phyloP scores from a whole-genome alignment of 1,284 basidiomycete species.

The Puccinia triticina region DNA sequence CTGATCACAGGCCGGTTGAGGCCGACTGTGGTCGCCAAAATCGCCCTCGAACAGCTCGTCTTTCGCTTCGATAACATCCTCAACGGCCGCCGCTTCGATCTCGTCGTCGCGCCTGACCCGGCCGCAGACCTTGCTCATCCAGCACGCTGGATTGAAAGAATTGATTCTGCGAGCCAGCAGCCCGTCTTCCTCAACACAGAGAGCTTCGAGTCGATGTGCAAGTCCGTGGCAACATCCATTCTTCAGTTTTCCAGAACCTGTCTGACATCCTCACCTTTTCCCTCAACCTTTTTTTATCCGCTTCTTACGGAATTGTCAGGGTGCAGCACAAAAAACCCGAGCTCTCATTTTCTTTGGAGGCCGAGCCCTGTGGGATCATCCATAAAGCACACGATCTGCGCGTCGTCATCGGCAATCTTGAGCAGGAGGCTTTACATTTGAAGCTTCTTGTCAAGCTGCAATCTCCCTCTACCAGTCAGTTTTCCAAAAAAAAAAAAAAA shows the following conservation, averaged over 20 bases:
- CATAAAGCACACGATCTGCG: neutral
- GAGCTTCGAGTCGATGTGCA: slow-evolving; percentile 25
- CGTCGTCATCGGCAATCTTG: slow-evolving; percentile 1
- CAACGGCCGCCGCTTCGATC: neutral
- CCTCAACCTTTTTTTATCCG: neutral
- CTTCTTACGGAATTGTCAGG: neutral
- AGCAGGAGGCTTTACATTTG: slow-evolving; percentile 10
- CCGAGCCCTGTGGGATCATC: slow-evolving; percentile 13
- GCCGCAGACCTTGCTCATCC: neutral
- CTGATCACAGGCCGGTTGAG: slow-evolving; percentile 33
- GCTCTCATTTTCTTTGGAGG: neutral
- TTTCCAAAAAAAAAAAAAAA: neutral
- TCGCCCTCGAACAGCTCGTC: slow-evolving; percentile 28
- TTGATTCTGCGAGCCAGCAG: slow-evolving; percentile 11
- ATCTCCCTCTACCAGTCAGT: slow-evolving; percentile 22
- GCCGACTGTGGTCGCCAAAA: slow-evolving; percentile 22
- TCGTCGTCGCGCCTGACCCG: slow-evolving; percentile 10
- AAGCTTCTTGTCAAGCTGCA: slow-evolving; percentile 31
- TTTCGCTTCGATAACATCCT: slow-evolving; percentile 17
- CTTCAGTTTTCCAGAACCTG: neutral
- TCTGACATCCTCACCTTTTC: neutral
- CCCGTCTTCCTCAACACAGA: slow-evolving; percentile 28
- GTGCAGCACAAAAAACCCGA: slow-evolving; percentile 4
- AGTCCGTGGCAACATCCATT: slow-evolving; percentile 38
- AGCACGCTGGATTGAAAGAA: slow-evolving; percentile 18